phyloP scores from a whole-genome alignment of 257 asterid genomes.

The Vinca minor region DNA sequence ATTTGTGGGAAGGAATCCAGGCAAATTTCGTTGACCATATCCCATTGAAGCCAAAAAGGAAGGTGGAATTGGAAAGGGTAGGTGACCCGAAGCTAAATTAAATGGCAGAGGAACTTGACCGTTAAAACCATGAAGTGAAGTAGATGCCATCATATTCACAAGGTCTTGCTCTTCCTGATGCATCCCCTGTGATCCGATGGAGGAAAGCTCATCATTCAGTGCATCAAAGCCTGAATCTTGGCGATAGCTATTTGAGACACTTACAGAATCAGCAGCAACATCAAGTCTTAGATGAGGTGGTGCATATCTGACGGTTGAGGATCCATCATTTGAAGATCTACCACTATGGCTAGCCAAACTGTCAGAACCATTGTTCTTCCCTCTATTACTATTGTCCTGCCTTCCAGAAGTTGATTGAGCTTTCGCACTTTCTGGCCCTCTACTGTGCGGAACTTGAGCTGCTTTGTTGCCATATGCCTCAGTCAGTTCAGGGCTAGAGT shows the following conservation, averaged over 20 bases:
- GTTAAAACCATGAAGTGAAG: conserved; percentile 67
- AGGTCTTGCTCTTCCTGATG: conserved; percentile 80
- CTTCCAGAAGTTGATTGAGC: conserved; percentile 30
- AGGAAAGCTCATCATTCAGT: conserved; percentile 50
- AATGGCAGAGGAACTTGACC: conserved; percentile 61
- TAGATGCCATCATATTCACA: conserved; percentile 76
- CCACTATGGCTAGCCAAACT: conserved; percentile 40
- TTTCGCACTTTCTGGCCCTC: conserved; percentile 44
- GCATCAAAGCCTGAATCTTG: conserved; percentile 45
- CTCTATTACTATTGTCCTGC: conserved; percentile 38
- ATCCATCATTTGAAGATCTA: conserved; percentile 35
- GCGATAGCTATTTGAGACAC: conserved; percentile 38
- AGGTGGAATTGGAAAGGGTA: conserved; percentile 71
- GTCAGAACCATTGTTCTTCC: conserved; percentile 44
- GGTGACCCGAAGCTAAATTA: conserved; percentile 53
- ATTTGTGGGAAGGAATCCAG: conserved; percentile 49
- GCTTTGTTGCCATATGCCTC: conserved; percentile 49
- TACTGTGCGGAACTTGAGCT: conserved; percentile 31
- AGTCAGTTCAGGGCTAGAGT: conserved; percentile 88
- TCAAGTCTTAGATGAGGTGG: conserved; percentile 44
- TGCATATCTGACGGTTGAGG: conserved; percentile 26
- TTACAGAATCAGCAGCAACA: conserved; percentile 40
- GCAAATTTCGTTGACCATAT: conserved; percentile 51
- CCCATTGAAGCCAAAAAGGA: conserved; percentile 76
- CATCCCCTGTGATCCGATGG: conserved; percentile 50